Percentiles rank a stretch among this genome's conserved stretches.
Conservation (phyloP, 2,329 filamentous ascomycete genomes). For the Didymella keratinophila region DNA sequence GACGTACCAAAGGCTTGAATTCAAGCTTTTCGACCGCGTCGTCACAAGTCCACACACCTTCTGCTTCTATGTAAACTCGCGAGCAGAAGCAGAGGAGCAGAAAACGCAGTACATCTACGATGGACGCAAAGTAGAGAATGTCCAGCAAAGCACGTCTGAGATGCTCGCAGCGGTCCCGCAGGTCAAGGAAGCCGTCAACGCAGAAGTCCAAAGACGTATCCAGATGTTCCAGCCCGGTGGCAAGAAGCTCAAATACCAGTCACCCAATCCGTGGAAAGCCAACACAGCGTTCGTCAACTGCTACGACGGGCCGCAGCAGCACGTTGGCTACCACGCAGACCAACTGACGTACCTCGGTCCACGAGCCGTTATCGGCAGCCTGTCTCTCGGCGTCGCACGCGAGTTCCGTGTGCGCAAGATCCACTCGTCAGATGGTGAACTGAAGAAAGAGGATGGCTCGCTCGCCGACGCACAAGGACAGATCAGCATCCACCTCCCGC, state of each 20-base stretch:
- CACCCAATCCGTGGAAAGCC: slow-evolving; percentile 75
- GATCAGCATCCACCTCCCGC: slow-evolving; percentile 90
- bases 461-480: slow-evolving; percentile 76
- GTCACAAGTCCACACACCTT: slow-evolving; percentile 86
- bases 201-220: slow-evolving; percentile 77
- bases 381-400: slow-evolving; percentile 89
- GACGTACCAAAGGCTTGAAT: slow-evolving; percentile 74
- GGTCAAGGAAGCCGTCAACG: slow-evolving; percentile 79
- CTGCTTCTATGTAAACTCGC: slow-evolving; percentile 80
- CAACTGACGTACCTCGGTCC: slow-evolving; percentile 93
- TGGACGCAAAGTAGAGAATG: slow-evolving; percentile 75
- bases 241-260: slow-evolving; percentile 80
- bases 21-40: slow-evolving; percentile 87
- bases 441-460: slow-evolving; percentile 48
- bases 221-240: slow-evolving; percentile 70
- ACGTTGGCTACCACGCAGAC: slow-evolving; percentile 91
- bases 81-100: slow-evolving; percentile 73
- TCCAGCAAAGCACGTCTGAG: slow-evolving; percentile 77
- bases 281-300: slow-evolving; percentile 96
- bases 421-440: slow-evolving; percentile 64
- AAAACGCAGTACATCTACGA: slow-evolving; percentile 87
- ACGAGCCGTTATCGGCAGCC: slow-evolving; percentile 83
- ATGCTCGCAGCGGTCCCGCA: slow-evolving; percentile 73
- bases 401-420: slow-evolving; percentile 89
- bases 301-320: slow-evolving; percentile 82